phyloP scores from a whole-genome alignment of 2,329 filamentous ascomycete genomes.

The Verticillium nubilum region DNA sequence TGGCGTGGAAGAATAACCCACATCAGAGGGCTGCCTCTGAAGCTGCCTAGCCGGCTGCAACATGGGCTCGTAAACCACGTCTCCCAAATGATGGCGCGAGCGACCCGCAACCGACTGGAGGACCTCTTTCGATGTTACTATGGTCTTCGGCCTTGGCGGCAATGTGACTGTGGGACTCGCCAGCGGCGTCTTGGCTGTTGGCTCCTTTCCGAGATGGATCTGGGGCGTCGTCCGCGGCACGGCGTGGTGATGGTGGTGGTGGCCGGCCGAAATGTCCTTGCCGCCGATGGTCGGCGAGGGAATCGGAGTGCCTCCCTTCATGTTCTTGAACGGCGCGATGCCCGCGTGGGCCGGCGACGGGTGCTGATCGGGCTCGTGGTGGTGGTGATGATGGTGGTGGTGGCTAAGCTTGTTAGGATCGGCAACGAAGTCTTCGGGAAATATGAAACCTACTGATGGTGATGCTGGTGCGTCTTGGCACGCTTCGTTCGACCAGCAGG shows the following conservation, averaged over 20 bases:
- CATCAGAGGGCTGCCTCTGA: conserved; percentile 29
- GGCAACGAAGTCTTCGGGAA: neutral
- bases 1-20: conserved; percentile 50
- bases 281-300: conserved; percentile 35
- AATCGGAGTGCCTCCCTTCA: conserved; percentile 39
- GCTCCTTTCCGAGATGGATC: conserved; percentile 9
- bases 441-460: conserved; percentile 56
- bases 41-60: conserved; percentile 49
- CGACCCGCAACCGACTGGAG: conserved; percentile 65
- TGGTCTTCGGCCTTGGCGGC: conserved; percentile 58
- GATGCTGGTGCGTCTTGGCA: conserved; percentile 52
- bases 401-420: conserved; percentile 19
- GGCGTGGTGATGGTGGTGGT: conserved; percentile 47
- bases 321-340: conserved; percentile 40
- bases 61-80: conserved; percentile 71
- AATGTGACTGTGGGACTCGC: conserved; percentile 34
- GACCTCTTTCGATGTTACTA: conserved; percentile 63
- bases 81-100: conserved; percentile 76
- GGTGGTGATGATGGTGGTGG: conserved; percentile 56
- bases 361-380: conserved; percentile 43
- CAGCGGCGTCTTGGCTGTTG: conserved; percentile 19
- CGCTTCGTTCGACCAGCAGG: conserved; percentile 58
- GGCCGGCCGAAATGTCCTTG: neutral
- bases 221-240: conserved; percentile 28
- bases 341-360: conserved; percentile 35